Percentiles rank a stretch among this genome's conserved stretches.
phyloP scores from a whole-genome alignment of 768 basidiomycete genomes.

The Lepiota subincarnata region DNA sequence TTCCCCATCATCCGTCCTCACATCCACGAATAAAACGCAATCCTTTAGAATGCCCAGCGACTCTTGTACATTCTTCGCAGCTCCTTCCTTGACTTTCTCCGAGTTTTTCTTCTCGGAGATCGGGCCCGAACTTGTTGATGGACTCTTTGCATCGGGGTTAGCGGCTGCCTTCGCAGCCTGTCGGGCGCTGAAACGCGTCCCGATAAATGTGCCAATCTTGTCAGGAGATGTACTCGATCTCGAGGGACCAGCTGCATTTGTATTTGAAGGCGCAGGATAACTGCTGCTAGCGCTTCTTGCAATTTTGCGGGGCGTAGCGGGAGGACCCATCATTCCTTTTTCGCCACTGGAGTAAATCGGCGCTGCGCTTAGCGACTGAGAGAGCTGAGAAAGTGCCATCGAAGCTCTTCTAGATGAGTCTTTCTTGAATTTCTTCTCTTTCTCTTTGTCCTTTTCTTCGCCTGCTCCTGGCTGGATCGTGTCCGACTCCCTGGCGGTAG shows the following conservation, averaged over 20 bases:
- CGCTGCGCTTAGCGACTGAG: conserved; percentile 55
- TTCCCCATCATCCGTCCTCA: conserved; percentile 78
- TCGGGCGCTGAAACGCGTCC: conserved; percentile 29
- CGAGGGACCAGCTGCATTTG: conserved; percentile 1
- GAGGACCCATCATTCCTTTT: conserved; percentile 41
- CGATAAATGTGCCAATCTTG: conserved; percentile 1
- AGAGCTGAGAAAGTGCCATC: conserved; percentile 54
- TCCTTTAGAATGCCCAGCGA: conserved; percentile 58
- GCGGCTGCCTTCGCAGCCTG: conserved; percentile 23
- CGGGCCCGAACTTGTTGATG: conserved; percentile 1
- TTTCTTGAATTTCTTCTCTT: conserved; percentile 24
- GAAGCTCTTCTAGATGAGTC: conserved; percentile 53
- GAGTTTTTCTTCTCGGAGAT: conserved; percentile 18
- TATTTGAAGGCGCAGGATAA: conserved; percentile 24
- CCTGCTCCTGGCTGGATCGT: conserved; percentile 11
- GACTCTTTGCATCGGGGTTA: conserved; percentile 17
- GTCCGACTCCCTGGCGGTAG: conserved; percentile 10
- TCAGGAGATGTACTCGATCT: conserved; percentile 3
- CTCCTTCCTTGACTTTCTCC: conserved; percentile 14
- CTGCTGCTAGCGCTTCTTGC: conserved; percentile 39
- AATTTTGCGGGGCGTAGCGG: conserved; percentile 36
- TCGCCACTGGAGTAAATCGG: conserved; percentile 33
- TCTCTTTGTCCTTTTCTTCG: conserved; percentile 33
- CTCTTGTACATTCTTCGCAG: conserved; percentile 22
- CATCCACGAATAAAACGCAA: conserved; percentile 83